Evolutionary conservation across 164 flowering plant genomes (phyloP), one percentile per base, ranked within the genome.

Genomic region (Dillenia suffruticosa): DNA sequence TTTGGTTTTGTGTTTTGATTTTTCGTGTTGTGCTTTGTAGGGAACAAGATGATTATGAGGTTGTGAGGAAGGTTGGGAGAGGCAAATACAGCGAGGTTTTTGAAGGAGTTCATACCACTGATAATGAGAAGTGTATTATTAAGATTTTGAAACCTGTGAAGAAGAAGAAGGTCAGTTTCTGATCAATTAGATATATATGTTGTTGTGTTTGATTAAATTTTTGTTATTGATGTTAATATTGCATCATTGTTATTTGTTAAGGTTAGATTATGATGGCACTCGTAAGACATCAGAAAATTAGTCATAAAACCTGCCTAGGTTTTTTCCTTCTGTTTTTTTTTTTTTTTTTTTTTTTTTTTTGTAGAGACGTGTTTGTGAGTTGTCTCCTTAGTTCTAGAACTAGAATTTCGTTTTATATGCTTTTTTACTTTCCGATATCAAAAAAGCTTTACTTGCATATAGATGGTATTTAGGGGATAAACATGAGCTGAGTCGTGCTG

Each of bases 51-150:
- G 89, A 90, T 72, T 92, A 92, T 46, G 97, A 92, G 82, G 98
- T 90, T 70, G 96, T 87, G 67, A 84, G 87, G 81, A 93, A 93
- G 82, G 96, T 93, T 15, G 98, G 98, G 61, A 84, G 97, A 50
- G 97, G 98, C 49, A 93, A 93, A 64, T 93, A 93, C 70, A 93
- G 98, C 63, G 98, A 93, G 76, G 98, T 93, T 1, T 93, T 93
- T 49, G 98, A 93, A 69, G 98, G 98, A 0, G 69, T 93, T 52
- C 97, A 87, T 67, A 74, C 84, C 50, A 78, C 87, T 11, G 76
- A 80, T 63, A 87, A 79, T 54, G 92, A 93, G 69, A 82, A 83
- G 58, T 90, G 98, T 67, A 61, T 93, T 52, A 89, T 93, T 53
- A 93, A 93, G 84, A 93, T 93, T 49, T 92, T 93, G 12, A 90